Conservation (phyloP, 1,284 basidiomycete genomes). For the Malassezia globosa region DNA sequence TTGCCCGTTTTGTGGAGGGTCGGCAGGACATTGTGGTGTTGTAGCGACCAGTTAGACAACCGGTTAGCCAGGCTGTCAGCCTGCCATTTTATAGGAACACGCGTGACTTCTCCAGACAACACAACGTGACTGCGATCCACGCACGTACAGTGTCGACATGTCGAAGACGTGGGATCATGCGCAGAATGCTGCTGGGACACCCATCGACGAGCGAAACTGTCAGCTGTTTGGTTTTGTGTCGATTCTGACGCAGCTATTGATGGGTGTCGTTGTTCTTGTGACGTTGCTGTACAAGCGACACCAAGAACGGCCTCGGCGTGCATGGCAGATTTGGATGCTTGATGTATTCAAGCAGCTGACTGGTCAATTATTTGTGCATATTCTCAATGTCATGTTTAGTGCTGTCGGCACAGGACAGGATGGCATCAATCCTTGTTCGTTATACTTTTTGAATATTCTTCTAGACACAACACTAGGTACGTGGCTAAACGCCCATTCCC, state of each 20-base stretch:
- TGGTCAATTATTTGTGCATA: conserved; percentile 82
- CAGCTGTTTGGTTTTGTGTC: conserved; percentile 11
- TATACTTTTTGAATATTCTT: conserved; percentile 84
- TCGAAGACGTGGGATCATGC: too few species aligned
- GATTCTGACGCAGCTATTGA: conserved; percentile 58
- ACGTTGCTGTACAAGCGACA: conserved; percentile 80
- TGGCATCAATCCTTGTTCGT: conserved; percentile 35
- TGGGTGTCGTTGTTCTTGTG: conserved; percentile 74
- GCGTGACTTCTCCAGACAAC: too few species aligned
- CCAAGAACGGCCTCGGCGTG: conserved; percentile 68
- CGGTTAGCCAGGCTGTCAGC: too few species aligned
- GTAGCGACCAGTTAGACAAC: too few species aligned
- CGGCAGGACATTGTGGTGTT: too few species aligned
- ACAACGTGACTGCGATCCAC: too few species aligned
- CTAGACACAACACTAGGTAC: conserved; percentile 92
- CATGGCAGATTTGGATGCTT: conserved; percentile 74
- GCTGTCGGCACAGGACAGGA: conserved; percentile 16
- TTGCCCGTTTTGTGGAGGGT: too few species aligned
- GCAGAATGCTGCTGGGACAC: too few species aligned
- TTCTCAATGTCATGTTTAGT: conserved; percentile 61
- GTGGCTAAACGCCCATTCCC: too few species aligned
- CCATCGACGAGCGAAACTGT: conserved; percentile 7
- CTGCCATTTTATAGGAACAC: too few species aligned
- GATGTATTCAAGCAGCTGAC: conserved; percentile 61
- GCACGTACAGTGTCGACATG: too few species aligned